Conservation (phyloP, 768 basidiomycete species). For the Leucosporidium scottii region DNA sequence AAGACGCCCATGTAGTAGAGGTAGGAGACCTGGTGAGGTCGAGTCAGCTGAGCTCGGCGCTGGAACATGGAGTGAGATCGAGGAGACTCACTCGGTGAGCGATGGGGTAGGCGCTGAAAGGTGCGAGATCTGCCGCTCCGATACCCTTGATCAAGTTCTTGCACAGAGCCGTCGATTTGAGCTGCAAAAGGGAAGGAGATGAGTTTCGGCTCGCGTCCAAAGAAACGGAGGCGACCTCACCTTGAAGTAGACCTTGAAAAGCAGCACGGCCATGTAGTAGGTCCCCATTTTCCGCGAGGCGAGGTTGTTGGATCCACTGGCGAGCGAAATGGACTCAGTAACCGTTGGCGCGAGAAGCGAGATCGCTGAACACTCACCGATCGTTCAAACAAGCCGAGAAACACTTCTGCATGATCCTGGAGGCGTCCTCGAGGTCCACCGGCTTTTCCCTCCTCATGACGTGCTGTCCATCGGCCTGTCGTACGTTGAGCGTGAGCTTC, state of each 20-base stretch:
- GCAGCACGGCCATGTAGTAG: constrained; percentile 83
- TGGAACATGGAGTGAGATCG: no score
- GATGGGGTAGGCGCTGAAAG: constrained; percentile 60
- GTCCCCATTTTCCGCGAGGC: constrained; percentile 83
- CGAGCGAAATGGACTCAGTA: neutral
- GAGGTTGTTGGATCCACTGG: constrained; percentile 42
- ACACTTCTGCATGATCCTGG: constrained; percentile 32
- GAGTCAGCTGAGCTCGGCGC: neutral
- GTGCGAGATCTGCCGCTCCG: constrained; percentile 76
- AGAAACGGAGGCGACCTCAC: constrained; percentile 46
- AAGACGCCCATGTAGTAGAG: constrained; percentile 92
- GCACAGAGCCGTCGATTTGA: constrained; percentile 81
- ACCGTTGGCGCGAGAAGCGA: neutral
- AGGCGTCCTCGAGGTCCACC: constrained; percentile 34
- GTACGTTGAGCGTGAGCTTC: neutral
- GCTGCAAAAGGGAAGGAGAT: constrained; percentile 46
- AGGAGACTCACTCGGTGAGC: constrained; percentile 12
- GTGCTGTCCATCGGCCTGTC: constrained; percentile 24
- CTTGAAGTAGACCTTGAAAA: constrained; percentile 90
- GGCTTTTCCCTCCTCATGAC: constrained; percentile 19
- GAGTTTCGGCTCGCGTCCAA: neutral
- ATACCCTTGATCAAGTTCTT: constrained; percentile 88
- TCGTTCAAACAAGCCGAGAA: constrained; percentile 67
- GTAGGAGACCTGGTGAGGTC: constrained; percentile 66
- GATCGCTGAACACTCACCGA: constrained; percentile 45